Percentiles rank a stretch among this genome's conserved stretches.
Conservation (phyloP, 176 grass and related monocot genomes). For the Zizania latifolia region DNA sequence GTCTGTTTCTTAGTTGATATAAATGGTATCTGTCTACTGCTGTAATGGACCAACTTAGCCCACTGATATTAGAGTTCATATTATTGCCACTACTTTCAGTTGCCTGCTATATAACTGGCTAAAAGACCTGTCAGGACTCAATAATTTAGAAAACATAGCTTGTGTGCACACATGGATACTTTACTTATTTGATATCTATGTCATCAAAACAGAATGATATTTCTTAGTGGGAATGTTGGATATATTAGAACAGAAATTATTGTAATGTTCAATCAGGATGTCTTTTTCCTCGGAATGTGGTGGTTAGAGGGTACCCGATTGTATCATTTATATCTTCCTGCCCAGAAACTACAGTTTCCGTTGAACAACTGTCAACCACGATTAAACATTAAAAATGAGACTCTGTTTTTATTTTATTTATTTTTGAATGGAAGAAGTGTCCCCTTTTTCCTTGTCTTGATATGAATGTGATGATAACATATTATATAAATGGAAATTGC, state of each 20-base stretch:
- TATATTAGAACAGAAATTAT: slow-evolving; percentile 1
- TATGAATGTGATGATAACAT: not conserved
- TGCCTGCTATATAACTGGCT: not conserved
- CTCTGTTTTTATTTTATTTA: not conserved
- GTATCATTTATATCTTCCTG: too few species aligned
- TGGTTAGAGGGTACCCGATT: not conserved
- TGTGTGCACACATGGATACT: not conserved
- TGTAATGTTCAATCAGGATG: not conserved
- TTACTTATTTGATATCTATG: not conserved
- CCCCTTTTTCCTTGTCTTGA: not conserved
- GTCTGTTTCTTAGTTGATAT: not conserved
- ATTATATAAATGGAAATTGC: not conserved
- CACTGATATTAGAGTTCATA: too few species aligned
- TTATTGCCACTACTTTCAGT: too few species aligned
- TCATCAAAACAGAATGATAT: too few species aligned
- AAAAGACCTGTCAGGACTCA: not conserved
- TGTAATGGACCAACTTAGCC: not conserved
- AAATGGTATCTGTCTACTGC: not conserved
- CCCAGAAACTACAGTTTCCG: not conserved
- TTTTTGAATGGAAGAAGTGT: not conserved
- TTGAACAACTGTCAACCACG: not conserved
- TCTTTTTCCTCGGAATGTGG: not conserved
- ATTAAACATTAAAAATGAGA: not conserved
- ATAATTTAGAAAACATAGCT: slow-evolving; percentile 13
- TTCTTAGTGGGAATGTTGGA: not conserved